phyloP scores from a whole-genome alignment of 2,329 filamentous ascomycete genomes.

The Cryoendolithus antarcticus region DNA sequence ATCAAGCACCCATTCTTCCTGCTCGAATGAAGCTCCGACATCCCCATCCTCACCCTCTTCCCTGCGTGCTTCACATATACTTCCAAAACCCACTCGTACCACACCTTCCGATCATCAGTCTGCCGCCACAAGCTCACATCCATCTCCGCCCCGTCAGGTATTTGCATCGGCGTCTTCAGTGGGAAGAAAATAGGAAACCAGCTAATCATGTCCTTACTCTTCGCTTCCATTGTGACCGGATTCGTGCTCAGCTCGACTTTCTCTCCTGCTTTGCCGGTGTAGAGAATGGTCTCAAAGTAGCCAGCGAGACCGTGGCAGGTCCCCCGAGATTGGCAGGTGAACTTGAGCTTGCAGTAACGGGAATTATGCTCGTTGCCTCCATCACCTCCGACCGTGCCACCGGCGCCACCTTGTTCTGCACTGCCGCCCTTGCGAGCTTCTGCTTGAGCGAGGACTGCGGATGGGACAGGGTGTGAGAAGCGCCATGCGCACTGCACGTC shows the following conservation, averaged over 20 bases:
- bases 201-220: slow-evolving; percentile 96
- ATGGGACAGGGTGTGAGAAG: slow-evolving; percentile 63
- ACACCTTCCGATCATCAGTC: slow-evolving; percentile 89
- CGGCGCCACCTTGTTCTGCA: slow-evolving; percentile 53
- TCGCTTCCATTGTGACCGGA: slow-evolving; percentile 78
- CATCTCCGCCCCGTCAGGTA: slow-evolving; percentile 73
- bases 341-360: slow-evolving; percentile 64
- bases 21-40: slow-evolving; percentile 56
- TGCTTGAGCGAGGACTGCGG: slow-evolving; percentile 43
- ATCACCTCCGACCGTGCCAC: slow-evolving; percentile 61
- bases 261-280: slow-evolving; percentile 37
- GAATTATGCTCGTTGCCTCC: slow-evolving; percentile 87
- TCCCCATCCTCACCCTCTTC: slow-evolving; percentile 49
- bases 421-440: slow-evolving; percentile 50
- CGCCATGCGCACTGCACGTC: slow-evolving; percentile 68
- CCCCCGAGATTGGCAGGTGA: slow-evolving; percentile 65
- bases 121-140: slow-evolving; percentile 92
- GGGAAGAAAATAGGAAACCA: slow-evolving; percentile 99
- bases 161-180: slow-evolving; percentile 75
- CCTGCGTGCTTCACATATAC: slow-evolving; percentile 40
- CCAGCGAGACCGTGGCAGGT: slow-evolving; percentile 84
- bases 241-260: slow-evolving; percentile 80
- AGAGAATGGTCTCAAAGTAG: slow-evolving; percentile 95
- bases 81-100: slow-evolving; percentile 98
- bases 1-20: slow-evolving; percentile 59